Conservation (phyloP, 2,329 filamentous ascomycete genomes). For the Diaporthe australafricana region DNA sequence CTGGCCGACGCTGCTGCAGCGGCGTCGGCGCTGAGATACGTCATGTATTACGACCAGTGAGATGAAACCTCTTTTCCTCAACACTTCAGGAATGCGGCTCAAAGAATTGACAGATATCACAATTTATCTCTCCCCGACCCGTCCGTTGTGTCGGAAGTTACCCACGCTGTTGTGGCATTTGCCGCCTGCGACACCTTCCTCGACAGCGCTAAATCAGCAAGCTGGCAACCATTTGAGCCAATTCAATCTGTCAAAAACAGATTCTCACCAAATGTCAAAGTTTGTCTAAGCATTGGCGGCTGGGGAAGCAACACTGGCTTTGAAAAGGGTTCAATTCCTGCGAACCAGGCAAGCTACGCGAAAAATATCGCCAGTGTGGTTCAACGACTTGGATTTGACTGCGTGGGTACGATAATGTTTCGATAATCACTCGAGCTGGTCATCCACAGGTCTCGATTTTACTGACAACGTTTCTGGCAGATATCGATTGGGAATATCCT, state of each 20-base stretch:
- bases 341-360: slow-evolving; percentile 64
- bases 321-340: slow-evolving; percentile 65
- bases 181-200: background rate
- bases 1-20: background rate
- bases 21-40: background rate
- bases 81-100: background rate
- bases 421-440: background rate
- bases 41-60: slow-evolving; percentile 19
- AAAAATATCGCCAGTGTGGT: slow-evolving; percentile 74
- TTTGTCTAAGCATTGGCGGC: slow-evolving; percentile 66
- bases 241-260: background rate
- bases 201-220: background rate
- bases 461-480: background rate
- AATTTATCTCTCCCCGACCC: background rate
- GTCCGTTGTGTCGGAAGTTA: background rate
- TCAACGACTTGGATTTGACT: slow-evolving; percentile 68
- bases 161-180: slow-evolving; percentile 9
- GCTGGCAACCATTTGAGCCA: background rate
- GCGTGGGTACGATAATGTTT: slow-evolving; percentile 34
- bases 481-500: slow-evolving; percentile 75
- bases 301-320: slow-evolving; percentile 77
- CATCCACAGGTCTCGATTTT: slow-evolving; percentile 49
- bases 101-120: background rate
- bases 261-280: background rate
- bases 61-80: background rate